Evolutionary conservation across 768 basidiomycete species (phyloP), one percentile per base, ranked within the genome.

Genomic region (Phylloporus rhodoxanthus): DNA sequence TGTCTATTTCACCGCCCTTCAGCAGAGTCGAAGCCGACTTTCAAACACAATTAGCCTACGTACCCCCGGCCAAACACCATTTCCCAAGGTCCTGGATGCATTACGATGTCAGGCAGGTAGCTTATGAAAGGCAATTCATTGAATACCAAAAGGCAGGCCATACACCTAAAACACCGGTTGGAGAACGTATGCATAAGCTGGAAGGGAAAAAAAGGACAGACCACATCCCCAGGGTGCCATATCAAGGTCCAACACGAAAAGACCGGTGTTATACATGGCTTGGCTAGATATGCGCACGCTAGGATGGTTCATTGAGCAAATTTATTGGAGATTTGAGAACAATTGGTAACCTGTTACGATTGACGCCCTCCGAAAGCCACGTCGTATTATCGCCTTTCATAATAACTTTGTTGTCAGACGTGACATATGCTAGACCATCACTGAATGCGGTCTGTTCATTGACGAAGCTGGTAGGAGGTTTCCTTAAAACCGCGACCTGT

Each of bases 221-320:
- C 90, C 89, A 68, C 91, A 95, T 47, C 91, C 92, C 80, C 85
- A 90, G 0, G 91, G 91, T 40, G 91, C 90, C 65, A 78, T 81
- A 50, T 84, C 81, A 28, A 90, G 74, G 62, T 95, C 91, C 21
- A 94, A 73, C 51, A 95, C 77, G 62, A 93, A 91, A 19, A 95
- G 72, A 26, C 91, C 91, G 9, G 84, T 80, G 51, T 80, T 85
- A 62, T 87, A 89, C 40, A 70, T 61, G 7, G 74, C 72, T 33
- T 75, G 61, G 55, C 82, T 85, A 40, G 80, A 81, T 64, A 95
- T 82, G 39, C 91, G 84, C 50, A 95, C 84, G 56, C 91, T 87
- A 20, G 34, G 28, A 46, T 39, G 29, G 15, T 43, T 7, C 8
- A 3, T 30, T 43, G 15, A 51, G 41, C 39, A 30, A 11, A 28